Evolutionary conservation across 768 basidiomycete species (phyloP).

Genomic region (Suillus subalutaceus): DNA sequence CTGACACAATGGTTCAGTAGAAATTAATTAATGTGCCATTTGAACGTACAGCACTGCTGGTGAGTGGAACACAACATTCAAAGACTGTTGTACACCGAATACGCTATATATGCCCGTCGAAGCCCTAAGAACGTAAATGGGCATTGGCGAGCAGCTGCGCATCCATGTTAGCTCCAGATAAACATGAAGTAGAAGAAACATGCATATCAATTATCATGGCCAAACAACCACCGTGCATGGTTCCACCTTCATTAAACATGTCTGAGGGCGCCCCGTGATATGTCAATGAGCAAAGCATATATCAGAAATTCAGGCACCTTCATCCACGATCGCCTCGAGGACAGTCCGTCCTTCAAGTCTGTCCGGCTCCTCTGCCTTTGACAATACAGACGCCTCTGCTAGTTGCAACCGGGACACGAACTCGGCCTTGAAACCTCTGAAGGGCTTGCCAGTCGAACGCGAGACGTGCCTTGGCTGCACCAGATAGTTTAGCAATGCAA

Average conservation of each 20-base stretch:
- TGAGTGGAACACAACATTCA: conserved; percentile 50
- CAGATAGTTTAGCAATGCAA: conserved; percentile 26
- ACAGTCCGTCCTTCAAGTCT: conserved; percentile 42
- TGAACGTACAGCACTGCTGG: conserved; percentile 40
- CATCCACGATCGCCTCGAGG: conserved; percentile 45
- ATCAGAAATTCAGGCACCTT: conserved; percentile 35
- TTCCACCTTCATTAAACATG: conserved; percentile 43
- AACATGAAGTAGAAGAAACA: conserved; percentile 15
- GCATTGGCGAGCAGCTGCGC: conserved; percentile 44
- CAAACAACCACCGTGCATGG: conserved; percentile 45
- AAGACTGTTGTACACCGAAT: conserved; percentile 46
- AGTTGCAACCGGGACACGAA: conserved; percentile 28
- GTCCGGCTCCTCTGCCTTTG: conserved; percentile 38
- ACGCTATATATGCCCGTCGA: conserved; percentile 28
- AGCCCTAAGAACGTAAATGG: conserved; percentile 39
- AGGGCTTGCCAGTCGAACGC: conserved; percentile 15
- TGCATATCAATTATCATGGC: conserved; percentile 52
- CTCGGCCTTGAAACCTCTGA: conserved; percentile 25
- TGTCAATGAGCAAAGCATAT: background rate
- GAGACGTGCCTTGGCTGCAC: conserved; percentile 10
- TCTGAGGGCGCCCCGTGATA: conserved; percentile 32
- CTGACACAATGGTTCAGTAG: conserved; percentile 26
- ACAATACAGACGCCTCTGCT: conserved; percentile 43
- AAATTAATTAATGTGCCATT: background rate
- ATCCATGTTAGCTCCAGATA: background rate